Percentiles rank a stretch among this genome's conserved stretches.
Conservation (phyloP, 148 eudicot species). For the Camellia sinensis region DNA sequence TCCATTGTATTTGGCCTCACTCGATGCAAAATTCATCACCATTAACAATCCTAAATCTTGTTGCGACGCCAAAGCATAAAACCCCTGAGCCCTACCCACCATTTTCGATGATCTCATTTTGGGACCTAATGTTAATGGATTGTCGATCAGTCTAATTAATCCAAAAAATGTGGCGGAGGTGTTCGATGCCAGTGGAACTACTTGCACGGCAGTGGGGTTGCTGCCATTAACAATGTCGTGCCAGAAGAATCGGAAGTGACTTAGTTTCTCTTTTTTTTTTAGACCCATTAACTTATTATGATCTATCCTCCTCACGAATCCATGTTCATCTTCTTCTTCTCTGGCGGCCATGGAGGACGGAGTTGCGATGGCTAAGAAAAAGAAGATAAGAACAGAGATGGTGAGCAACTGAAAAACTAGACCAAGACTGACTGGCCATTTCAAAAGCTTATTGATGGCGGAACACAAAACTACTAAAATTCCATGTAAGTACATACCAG, state of each 20-base stretch:
- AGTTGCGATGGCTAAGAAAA: background rate
- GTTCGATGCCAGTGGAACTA: constrained; percentile 26
- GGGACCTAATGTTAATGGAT: constrained; percentile 36
- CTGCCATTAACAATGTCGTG: constrained; percentile 51
- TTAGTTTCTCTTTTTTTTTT: constrained; percentile 37
- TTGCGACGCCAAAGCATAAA: constrained; percentile 30
- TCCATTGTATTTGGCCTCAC: constrained; percentile 41
- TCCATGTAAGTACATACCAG: too few species aligned
- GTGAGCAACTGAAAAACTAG: background rate
- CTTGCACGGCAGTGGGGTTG: constrained; percentile 34
- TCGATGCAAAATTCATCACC: constrained; percentile 41
- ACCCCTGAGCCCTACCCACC: constrained; percentile 43
- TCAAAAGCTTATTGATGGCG: too few species aligned
- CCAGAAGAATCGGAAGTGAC: constrained; percentile 53
- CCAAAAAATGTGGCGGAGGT: constrained; percentile 38
- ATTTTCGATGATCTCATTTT: constrained; percentile 18
- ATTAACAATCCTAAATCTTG: constrained; percentile 30
- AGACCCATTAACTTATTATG: background rate
- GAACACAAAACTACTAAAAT: too few species aligned
- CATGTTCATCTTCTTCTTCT: background rate
- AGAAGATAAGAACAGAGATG: background rate
- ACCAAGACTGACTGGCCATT: background rate
- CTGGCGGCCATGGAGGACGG: constrained; percentile 7
- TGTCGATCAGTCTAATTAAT: constrained; percentile 29
- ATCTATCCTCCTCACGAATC: background rate